Evolutionary conservation across 352 stramenopile genomes (phyloP).

Genomic region (Globisporangium carolinianum): DNA sequence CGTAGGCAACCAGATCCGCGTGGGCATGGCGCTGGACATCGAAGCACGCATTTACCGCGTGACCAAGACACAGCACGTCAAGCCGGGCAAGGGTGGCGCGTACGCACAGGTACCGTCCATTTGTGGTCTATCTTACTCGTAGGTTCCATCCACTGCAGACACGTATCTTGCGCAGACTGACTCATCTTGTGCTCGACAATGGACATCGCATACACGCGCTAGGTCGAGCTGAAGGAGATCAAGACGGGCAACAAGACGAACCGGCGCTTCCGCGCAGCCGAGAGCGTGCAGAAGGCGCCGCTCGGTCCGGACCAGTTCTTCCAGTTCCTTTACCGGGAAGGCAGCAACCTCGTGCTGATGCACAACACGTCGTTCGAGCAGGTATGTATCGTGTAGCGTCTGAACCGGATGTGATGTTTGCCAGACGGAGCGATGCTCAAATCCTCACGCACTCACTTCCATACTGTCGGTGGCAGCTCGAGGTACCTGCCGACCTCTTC

Average conservation of each 20-base stretch:
- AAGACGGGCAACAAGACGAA: conserved; percentile 83
- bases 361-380: conserved; percentile 77
- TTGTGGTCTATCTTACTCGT: too few relatives aligned
- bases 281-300: conserved; percentile 74
- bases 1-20: conserved; percentile 73
- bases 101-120: conserved; percentile 51
- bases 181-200: neutral
- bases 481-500: conserved; percentile 65
- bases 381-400: conserved; percentile 20
- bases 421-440: too few relatives aligned
- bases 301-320: conserved; percentile 66
- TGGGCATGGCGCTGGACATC: conserved; percentile 78
- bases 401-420: neutral
- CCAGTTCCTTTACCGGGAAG: conserved; percentile 80
- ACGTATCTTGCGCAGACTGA: neutral
- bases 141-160: too few relatives aligned
- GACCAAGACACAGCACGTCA: conserved; percentile 79
- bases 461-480: conserved; percentile 31
- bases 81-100: conserved; percentile 77
- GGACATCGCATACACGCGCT: neutral
- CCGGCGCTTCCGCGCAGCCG: conserved; percentile 70
- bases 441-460: neutral
- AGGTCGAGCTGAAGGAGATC: conserved; percentile 83
- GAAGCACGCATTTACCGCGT: conserved; percentile 82
- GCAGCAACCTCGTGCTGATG: conserved; percentile 79